These are phyloP conservation scores for barrel medic (Medicago truncatula) DNA, from an alignment of 306 rosid species.

Conservation along the genomic window DNA sequence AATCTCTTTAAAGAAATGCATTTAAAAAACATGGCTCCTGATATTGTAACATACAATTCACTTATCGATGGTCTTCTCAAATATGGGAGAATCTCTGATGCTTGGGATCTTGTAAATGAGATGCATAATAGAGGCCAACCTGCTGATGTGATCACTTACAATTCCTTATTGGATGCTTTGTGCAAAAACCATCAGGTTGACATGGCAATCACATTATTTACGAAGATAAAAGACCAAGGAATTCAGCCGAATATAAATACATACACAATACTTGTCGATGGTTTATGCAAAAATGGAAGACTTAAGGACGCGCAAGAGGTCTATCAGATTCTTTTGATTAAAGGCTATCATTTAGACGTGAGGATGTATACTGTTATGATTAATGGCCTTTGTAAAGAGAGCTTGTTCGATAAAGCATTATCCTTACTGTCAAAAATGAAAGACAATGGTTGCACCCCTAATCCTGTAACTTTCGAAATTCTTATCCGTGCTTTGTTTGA, in stretches of 20 bases:
- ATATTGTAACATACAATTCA: too few species aligned
- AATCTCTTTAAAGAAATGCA: too few species aligned
- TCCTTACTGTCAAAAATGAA: not conserved
- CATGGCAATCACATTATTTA: not conserved
- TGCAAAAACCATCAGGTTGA: not conserved
- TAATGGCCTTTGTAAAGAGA: not conserved
- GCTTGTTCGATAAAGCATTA: not conserved
- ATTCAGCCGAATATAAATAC: not conserved
- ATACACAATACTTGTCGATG: not conserved
- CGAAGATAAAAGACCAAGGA: not conserved
- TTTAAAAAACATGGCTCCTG: too few species aligned
- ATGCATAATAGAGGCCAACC: not conserved
- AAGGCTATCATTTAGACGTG: not conserved
- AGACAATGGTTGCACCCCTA: not conserved
- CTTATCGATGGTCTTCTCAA: too few species aligned
- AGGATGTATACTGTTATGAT: not conserved
- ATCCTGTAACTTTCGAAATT: not conserved
- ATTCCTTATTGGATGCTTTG: not conserved
- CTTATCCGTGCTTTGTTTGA: not conserved
- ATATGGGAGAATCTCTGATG: too few species aligned
- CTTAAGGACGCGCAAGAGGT: not conserved
- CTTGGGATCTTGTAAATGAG: not conserved
- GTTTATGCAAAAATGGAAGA: not conserved
- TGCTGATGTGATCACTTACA: not conserved
- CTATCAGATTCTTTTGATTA: not conserved